phyloP scores from a whole-genome alignment of 169 alveolate genomes.

The Theileria equi region DNA sequence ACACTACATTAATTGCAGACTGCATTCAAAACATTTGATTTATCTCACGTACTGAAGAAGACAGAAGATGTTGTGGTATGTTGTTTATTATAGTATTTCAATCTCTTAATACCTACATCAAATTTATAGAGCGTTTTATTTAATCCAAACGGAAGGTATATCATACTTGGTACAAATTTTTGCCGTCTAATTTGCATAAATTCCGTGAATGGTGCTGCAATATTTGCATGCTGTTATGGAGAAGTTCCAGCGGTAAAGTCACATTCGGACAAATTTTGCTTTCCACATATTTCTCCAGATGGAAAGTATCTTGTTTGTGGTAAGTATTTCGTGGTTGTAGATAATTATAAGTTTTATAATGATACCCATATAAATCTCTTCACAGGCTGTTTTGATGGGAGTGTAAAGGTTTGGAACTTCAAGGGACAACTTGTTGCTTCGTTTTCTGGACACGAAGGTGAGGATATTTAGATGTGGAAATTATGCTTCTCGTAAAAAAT shows the following conservation, averaged over 20 bases:
- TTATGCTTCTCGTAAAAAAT: not conserved
- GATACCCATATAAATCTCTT: not conserved
- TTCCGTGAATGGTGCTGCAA: constrained; percentile 30
- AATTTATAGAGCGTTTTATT: constrained; percentile 38
- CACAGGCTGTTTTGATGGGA: constrained; percentile 42
- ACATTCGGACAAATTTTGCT: constrained; percentile 10
- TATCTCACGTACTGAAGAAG: constrained; percentile 19
- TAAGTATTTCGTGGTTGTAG: not conserved
- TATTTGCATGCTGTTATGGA: constrained; percentile 52
- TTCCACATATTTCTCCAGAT: constrained; percentile 59
- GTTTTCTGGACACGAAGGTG: constrained; percentile 60
- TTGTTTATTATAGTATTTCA: not conserved
- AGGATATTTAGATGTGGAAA: not conserved
- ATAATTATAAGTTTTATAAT: not conserved
- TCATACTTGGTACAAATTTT: constrained; percentile 42
- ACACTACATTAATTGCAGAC: not conserved
- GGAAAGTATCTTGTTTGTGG: constrained; percentile 59
- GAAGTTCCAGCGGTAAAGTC: constrained; percentile 11
- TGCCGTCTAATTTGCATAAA: constrained; percentile 38
- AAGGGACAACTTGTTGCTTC: constrained; percentile 40
- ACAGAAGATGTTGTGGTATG: constrained; percentile 56
- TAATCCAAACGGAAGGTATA: constrained; percentile 50
- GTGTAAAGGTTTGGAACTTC: constrained; percentile 47
- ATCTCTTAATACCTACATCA: not conserved
- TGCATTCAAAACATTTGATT: constrained; percentile 47